phyloP scores from a whole-genome alignment of 306 rosid species.

The Arachis stenosperma region DNA sequence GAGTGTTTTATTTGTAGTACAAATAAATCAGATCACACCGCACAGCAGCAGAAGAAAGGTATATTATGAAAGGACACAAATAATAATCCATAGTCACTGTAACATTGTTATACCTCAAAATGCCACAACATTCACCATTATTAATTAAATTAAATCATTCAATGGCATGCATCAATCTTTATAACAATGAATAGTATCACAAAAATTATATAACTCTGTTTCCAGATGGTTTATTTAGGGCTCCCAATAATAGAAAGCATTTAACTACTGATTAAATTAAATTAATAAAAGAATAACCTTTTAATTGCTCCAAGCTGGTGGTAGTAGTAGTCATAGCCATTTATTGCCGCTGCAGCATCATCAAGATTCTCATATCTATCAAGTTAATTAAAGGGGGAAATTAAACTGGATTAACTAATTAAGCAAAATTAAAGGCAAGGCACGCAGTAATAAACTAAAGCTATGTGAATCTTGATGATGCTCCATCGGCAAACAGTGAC shows the following conservation, averaged over 20 bases:
- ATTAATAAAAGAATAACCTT: constrained; percentile 28
- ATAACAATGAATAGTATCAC: neutral
- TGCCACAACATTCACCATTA: constrained; percentile 10
- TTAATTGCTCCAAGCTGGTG: constrained; percentile 11
- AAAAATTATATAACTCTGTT: neutral
- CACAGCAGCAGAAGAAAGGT: constrained; percentile 9
- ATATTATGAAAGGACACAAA: constrained; percentile 25
- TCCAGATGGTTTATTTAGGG: too few species aligned
- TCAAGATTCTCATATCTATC: constrained; percentile 80
- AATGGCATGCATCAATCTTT: constrained; percentile 1
- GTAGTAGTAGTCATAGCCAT: constrained; percentile 49
- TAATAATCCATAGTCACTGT: constrained; percentile 30
- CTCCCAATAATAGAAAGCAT: too few species aligned
- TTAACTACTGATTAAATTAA: too few species aligned
- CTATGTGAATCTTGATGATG: constrained; percentile 94
- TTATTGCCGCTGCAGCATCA: constrained; percentile 87
- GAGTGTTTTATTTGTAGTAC: constrained; percentile 37
- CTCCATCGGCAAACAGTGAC: constrained; percentile 62
- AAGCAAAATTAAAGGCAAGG: too few species aligned
- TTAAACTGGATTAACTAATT: too few species aligned
- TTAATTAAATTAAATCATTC: constrained; percentile 15
- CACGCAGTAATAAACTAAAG: constrained; percentile 30
- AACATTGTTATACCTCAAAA: constrained; percentile 36
- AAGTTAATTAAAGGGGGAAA: too few species aligned
- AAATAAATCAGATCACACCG: neutral